Evolutionary conservation across 163 green algal genomes (phyloP), one percentile per base, ranked within the genome.

Genomic region (Dunaliella salina): DNA sequence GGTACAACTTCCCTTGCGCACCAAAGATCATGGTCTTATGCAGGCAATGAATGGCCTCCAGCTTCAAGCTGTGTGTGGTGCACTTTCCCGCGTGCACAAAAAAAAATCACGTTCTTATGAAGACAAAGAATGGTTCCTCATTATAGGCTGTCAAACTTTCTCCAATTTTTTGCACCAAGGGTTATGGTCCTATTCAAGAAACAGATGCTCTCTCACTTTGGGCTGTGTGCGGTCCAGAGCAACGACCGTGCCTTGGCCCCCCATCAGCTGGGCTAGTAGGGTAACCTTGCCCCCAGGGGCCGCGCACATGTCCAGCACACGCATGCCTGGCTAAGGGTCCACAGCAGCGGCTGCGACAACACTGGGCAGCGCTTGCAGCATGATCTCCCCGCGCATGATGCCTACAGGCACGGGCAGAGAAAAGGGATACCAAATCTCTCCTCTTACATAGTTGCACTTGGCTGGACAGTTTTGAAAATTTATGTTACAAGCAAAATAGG

Each of bases 261-360:
- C 71, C 94, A 98, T 96, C 22, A 94, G 87, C 85, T 93, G 86
- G 22, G 94, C 96, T 57, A 98, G 86, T 33, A 94, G 88, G 13
- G 95, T 34, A 24, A 84, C 84, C 69, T 91, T 91, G 34, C 88
- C 88, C 13, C 88, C 88, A 29, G 88, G 92, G 22, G 93, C 91
- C 1, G 94, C 94, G 46, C 95, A 97, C 95, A 97, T 98, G 94
- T 98, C 96, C 80, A 98, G 87, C 8, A 98, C 93, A 0, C 87
- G 83, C 33, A 90, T 88, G 24, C 95, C 96, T 13, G 95, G 94
- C 3, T 57, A 12, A 0, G 95, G 92, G 46, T 71, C 82, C 33
- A 97, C 89, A 24, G 85, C 96, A 29, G 88, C 80, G 0, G 95
- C 95, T 0, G 95, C 91, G 22, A 91, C 85, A 40, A 98, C 88